Conservation (phyloP, 495 filamentous ascomycete species). For the Penicillium macrosclerotiorum region DNA sequence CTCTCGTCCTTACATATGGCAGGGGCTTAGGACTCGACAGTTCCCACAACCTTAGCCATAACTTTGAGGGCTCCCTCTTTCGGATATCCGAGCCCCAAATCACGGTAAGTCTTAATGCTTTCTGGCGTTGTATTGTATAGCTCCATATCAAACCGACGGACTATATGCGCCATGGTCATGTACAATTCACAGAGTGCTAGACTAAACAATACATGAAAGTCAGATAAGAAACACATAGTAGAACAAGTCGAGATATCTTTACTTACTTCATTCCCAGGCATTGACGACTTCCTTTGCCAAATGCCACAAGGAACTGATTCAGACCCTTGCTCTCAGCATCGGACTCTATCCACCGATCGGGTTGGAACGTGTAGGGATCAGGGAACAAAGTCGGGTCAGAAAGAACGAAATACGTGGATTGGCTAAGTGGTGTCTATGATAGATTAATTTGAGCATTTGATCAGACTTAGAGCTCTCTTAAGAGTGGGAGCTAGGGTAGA, state of each 20-base stretch:
- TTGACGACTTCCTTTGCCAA: neutral
- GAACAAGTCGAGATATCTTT: neutral
- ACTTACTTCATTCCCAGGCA: neutral
- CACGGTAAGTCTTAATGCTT: no score
- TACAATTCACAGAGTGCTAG: neutral
- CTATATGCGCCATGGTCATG: neutral
- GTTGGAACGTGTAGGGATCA: neutral
- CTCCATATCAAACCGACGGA: neutral
- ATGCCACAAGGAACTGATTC: neutral
- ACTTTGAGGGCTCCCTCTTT: no score
- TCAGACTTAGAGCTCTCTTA: no score
- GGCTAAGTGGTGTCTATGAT: neutral
- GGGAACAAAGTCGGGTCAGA: neutral
- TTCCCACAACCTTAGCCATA: no score
- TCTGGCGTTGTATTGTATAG: neutral
- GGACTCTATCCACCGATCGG: neutral
- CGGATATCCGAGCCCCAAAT: no score
- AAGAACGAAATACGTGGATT: neutral
- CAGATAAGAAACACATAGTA: neutral
- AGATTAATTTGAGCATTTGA: no score
- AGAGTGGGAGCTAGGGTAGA: no score
- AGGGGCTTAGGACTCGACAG: no score
- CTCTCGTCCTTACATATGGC: no score
- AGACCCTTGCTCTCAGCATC: neutral
- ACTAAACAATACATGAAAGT: neutral